Evolutionary conservation across 1,139 yeast genomes (phyloP), one percentile per base, ranked within the genome.

Genomic region (Blastobotrys illinoisensis): DNA sequence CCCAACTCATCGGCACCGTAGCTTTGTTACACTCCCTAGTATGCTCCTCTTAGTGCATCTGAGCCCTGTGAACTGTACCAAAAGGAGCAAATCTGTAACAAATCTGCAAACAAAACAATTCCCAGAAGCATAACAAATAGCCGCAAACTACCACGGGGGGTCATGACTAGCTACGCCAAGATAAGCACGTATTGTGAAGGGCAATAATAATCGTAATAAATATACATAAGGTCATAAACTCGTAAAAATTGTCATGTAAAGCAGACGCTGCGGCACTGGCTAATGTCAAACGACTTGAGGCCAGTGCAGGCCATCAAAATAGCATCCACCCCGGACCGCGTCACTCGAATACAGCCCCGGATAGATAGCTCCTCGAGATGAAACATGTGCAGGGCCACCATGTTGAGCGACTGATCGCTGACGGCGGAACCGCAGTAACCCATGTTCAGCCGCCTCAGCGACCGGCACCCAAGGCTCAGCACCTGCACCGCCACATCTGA

Each of bases 371-470:
- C 67, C 54, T 78, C 77, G 56, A 86, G 71, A 44, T 73, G 67
- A 57, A 75, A 67, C 55, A 82, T 68, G 55, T 80, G 82, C 48
- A 83, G 69, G 1, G 88, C 82, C n/a, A 86, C 75, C 1, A 85
- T 79, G 28, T 81, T 76, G 48, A 86, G 68, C 0, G 88, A 82
- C 20, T 84, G 77, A 64, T 86, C 93, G 64, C 88, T 82, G 3
- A 86, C 89, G 0, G 93, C 91, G 50, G 87, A 80, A 1, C 93
- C 93, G 70, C 93, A 86, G 64, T 85, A 86, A 11, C 88, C 82
- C 52, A 86, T 67, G 60, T 85, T 84, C 53, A 86, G 71, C 36
- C 72, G 70, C 52, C 74, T 68, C 54, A 86, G 69, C 21, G 75
- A 70, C 49, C 81, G 85, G 63, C 89, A 84, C 9, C 88, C 87